phyloP scores from a whole-genome alignment of 2,329 filamentous ascomycete species.

The Colletotrichum tanaceti region DNA sequence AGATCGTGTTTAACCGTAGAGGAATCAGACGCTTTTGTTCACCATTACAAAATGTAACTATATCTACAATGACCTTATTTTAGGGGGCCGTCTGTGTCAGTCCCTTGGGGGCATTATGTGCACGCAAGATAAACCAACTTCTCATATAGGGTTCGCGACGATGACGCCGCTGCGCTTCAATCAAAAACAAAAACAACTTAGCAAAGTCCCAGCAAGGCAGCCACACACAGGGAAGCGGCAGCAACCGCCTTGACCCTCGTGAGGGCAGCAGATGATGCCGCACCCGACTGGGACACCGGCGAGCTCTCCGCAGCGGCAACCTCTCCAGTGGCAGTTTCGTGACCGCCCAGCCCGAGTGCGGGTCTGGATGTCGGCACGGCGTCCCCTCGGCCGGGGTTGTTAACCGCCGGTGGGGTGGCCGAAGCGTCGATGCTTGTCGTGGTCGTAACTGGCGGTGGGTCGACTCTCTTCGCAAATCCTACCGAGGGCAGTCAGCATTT shows the following conservation, averaged over 20 bases:
- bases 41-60: constrained; percentile 37
- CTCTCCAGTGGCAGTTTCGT: constrained; percentile 48
- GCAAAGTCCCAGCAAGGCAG: constrained; percentile 19
- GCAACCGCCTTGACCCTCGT: constrained; percentile 22
- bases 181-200: constrained; percentile 16
- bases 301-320: constrained; percentile 41
- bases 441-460: constrained; percentile 41
- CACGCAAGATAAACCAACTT: constrained; percentile 40
- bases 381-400: constrained; percentile 25
- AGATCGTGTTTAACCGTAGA: background rate
- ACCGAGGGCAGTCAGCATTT: constrained; percentile 27
- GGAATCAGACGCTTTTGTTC: constrained; percentile 38
- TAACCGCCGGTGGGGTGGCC: constrained; percentile 25
- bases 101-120: constrained; percentile 45
- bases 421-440: constrained; percentile 11
- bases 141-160: constrained; percentile 28
- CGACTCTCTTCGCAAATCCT: constrained; percentile 54
- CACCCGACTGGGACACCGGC: constrained; percentile 19
- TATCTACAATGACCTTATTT: constrained; percentile 35
- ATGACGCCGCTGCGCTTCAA: constrained; percentile 7
- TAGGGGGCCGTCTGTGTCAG: constrained; percentile 37
- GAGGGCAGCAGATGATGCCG: constrained; percentile 17
- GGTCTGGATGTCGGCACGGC: constrained; percentile 34
- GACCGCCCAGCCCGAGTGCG: constrained; percentile 51
- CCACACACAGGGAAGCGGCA: constrained; percentile 25